phyloP scores from a whole-genome alignment of 306 rosid species.

The Datisca glomerata region DNA sequence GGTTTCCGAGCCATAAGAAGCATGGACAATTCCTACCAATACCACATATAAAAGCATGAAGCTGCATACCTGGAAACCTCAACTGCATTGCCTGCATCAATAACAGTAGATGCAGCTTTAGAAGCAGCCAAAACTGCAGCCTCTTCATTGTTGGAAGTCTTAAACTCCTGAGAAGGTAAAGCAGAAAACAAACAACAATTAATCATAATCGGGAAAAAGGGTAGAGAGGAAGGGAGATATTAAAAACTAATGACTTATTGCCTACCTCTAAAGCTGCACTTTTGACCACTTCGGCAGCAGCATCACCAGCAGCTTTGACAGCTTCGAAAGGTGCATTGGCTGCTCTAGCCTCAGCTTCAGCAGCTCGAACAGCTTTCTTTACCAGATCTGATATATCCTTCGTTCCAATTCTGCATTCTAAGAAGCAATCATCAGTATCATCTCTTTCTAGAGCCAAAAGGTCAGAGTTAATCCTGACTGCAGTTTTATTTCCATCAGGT shows the following conservation, averaged over 20 bases:
- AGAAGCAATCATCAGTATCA: slow-evolving; percentile 73
- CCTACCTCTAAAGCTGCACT: slow-evolving; percentile 87
- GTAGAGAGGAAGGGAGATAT: not conserved
- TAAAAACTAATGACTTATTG: too few species aligned
- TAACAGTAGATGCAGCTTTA: slow-evolving; percentile 73
- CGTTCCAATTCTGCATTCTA: slow-evolving; percentile 66
- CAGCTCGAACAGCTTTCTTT: slow-evolving; percentile 75
- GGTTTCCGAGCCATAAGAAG: too few species aligned
- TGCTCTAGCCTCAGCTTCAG: slow-evolving; percentile 91
- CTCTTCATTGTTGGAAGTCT: slow-evolving; percentile 51
- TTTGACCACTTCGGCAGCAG: slow-evolving; percentile 94
- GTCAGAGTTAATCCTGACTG: slow-evolving; percentile 30
- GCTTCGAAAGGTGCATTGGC: slow-evolving; percentile 95
- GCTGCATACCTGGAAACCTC: slow-evolving; percentile 67
- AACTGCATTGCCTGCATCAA: slow-evolving; percentile 83
- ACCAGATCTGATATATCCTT: slow-evolving; percentile 67
- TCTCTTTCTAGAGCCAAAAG: slow-evolving; percentile 47
- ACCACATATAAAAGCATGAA: slow-evolving; percentile 6
- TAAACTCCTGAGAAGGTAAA: slow-evolving; percentile 49
- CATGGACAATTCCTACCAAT: slow-evolving; percentile 5
- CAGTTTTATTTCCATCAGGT: slow-evolving; percentile 40
- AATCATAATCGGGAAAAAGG: slow-evolving; percentile 1
- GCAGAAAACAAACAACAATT: slow-evolving; percentile 10
- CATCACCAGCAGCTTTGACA: slow-evolving; percentile 87
- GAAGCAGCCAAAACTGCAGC: slow-evolving; percentile 89